Evolutionary conservation across 129 eudicot genomes (phyloP).

Genomic region (Deinandra increscens): DNA sequence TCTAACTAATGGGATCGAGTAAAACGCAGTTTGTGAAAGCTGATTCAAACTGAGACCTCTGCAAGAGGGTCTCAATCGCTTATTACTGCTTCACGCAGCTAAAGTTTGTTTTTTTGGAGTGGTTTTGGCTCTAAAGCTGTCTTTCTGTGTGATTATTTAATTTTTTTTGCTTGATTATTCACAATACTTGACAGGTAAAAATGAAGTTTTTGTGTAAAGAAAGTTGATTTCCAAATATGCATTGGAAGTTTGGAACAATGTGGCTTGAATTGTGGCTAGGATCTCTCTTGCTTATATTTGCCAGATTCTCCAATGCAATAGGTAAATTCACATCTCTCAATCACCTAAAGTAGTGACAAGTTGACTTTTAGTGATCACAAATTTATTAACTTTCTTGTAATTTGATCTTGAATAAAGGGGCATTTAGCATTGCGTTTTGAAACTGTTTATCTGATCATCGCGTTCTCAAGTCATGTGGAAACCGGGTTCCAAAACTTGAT

Average conservation of each 20-base stretch:
- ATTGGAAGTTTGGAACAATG: conserved; percentile 37
- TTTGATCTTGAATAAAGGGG: not conserved
- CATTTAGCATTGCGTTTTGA: not conserved
- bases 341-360: not conserved
- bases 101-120: not conserved
- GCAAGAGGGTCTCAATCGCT: too few relatives aligned
- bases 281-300: conserved; percentile 38
- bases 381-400: not conserved
- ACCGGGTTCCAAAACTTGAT: not conserved
- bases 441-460: not conserved
- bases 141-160: not conserved
- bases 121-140: not conserved
- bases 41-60: too few relatives aligned
- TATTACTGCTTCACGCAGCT: too few relatives aligned
- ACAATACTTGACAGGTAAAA: conserved; percentile 11
- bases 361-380: conserved; percentile 16
- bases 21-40: too few relatives aligned
- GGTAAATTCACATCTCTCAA: conserved; percentile 34
- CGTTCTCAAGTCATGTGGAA: not conserved
- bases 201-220: conserved; percentile 28
- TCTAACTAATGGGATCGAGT: too few relatives aligned
- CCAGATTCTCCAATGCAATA: conserved; percentile 26
- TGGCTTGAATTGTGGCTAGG: conserved; percentile 50
- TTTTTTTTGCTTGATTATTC: conserved; percentile 13
- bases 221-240: conserved; percentile 11